Conservation (phyloP, 1,284 basidiomycete genomes). For the Golubevia sp. region DNA sequence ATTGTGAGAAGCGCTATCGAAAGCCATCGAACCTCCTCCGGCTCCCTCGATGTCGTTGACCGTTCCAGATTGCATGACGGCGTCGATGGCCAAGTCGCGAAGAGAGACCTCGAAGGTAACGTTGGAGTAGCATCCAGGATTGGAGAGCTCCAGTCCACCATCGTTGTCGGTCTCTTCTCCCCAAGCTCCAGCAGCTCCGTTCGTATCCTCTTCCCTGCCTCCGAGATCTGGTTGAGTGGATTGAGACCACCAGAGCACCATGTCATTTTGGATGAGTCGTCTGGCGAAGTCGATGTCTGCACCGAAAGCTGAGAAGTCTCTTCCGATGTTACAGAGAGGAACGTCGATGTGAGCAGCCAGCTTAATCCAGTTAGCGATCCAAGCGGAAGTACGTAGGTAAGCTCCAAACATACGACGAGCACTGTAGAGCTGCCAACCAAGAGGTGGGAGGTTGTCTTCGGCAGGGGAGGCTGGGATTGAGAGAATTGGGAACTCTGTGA, state of each 20-base stretch:
- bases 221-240: conserved; percentile 50
- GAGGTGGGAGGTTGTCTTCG: conserved; percentile 51
- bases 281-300: conserved; percentile 58
- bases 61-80: conserved; percentile 48
- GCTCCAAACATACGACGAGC: conserved; percentile 48
- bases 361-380: conserved; percentile 47
- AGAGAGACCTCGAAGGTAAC: conserved; percentile 52
- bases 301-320: conserved; percentile 54
- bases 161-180: conserved; percentile 26
- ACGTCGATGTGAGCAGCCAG: conserved; percentile 50
- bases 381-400: conserved; percentile 42
- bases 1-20: conserved; percentile 51
- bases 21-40: conserved; percentile 44
- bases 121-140: conserved; percentile 48
- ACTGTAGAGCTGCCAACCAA: conserved; percentile 56
- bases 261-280: conserved; percentile 48
- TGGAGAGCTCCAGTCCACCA: conserved; percentile 46
- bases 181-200: conserved; percentile 28
- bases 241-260: conserved; percentile 58
- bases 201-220: conserved; percentile 47
- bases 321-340: conserved; percentile 51
- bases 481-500: conserved; percentile 47
- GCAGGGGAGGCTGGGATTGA: conserved; percentile 36
- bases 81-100: conserved; percentile 49
- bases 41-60: conserved; percentile 60